These are phyloP conservation scores for Verbena officinalis DNA, from an alignment of 257 asterid species.

Conservation along the genomic window DNA sequence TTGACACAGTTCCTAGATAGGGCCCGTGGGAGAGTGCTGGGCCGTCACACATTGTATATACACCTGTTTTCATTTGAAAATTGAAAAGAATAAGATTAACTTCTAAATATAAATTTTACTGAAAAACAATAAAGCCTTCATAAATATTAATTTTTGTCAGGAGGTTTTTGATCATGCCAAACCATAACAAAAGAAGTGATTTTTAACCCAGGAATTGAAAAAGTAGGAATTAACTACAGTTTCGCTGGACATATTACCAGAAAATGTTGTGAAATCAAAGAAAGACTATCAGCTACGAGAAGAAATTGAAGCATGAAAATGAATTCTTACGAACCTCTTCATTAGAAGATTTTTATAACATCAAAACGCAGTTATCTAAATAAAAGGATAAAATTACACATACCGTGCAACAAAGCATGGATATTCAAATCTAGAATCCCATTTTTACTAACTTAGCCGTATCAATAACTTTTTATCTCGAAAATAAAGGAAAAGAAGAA, in stretches of 20 bases:
- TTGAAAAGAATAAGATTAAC: slow-evolving; percentile 27
- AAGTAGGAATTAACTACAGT: neutral
- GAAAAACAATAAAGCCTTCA: neutral
- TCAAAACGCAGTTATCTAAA: neutral
- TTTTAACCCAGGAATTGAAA: neutral
- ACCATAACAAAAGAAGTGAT: neutral
- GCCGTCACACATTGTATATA: slow-evolving; percentile 57
- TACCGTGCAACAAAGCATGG: slow-evolving; percentile 5
- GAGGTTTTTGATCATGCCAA: slow-evolving; percentile 1
- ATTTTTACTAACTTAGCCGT: slow-evolving; percentile 7
- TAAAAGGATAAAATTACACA: slow-evolving; percentile 17
- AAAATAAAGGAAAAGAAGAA: neutral
- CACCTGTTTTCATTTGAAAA: slow-evolving; percentile 51
- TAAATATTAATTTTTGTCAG: neutral
- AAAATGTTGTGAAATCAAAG: neutral
- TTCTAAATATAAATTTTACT: slow-evolving; percentile 2
- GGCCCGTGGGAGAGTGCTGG: slow-evolving; percentile 68
- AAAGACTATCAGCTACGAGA: neutral
- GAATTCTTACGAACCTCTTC: neutral
- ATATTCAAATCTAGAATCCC: slow-evolving; percentile 15
- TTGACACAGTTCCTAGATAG: slow-evolving; percentile 62
- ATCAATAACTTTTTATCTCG: slow-evolving; percentile 8
- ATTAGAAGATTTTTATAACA: slow-evolving; percentile 1
- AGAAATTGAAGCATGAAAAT: slow-evolving; percentile 10
- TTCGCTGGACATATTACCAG: neutral